Percentiles rank a stretch among this genome's conserved stretches.
Conservation (phyloP, 2,329 filamentous ascomycete species). For the Pyrenochaeta sp. region DNA sequence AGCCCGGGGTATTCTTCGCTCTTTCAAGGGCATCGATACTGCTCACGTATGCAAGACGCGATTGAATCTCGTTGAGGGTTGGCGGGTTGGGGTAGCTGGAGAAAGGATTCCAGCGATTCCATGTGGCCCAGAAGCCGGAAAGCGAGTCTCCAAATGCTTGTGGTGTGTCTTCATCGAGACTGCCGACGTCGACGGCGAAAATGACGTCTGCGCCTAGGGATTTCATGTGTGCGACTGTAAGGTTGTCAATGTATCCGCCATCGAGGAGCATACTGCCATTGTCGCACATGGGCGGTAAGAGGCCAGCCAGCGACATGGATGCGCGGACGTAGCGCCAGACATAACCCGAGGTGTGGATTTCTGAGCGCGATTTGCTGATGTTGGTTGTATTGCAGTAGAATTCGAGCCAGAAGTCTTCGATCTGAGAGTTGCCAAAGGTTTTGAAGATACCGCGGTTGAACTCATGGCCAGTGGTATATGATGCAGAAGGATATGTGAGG, state of each 20-base stretch:
- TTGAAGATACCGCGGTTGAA: conserved; percentile 99
- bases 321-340: conserved; percentile 97
- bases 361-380: conserved; percentile 89
- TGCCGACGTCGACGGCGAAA: conserved; percentile 94
- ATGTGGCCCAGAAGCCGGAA: conserved; percentile 91
- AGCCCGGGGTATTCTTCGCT: conserved; percentile 89
- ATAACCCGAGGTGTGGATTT: conserved; percentile 95
- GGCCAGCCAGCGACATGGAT: conserved; percentile 93
- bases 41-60: conserved; percentile 90
- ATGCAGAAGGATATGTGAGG: conserved; percentile 93
- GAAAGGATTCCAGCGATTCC: conserved; percentile 98
- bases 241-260: conserved; percentile 95
- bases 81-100: conserved; percentile 89
- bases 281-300: conserved; percentile 93
- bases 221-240: conserved; percentile 98
- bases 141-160: conserved; percentile 94
- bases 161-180: conserved; percentile 88
- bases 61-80: conserved; percentile 95
- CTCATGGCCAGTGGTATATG: conserved; percentile 97
- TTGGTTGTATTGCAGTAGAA: conserved; percentile 99
- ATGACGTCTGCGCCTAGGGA: conserved; percentile 90
- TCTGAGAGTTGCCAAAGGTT: conserved; percentile 94
- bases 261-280: conserved; percentile 97
- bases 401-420: conserved; percentile 98
- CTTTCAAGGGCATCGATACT: conserved; percentile 93